Conservation (phyloP, 352 stramenopile species). For the Phytophthora brassicae region DNA sequence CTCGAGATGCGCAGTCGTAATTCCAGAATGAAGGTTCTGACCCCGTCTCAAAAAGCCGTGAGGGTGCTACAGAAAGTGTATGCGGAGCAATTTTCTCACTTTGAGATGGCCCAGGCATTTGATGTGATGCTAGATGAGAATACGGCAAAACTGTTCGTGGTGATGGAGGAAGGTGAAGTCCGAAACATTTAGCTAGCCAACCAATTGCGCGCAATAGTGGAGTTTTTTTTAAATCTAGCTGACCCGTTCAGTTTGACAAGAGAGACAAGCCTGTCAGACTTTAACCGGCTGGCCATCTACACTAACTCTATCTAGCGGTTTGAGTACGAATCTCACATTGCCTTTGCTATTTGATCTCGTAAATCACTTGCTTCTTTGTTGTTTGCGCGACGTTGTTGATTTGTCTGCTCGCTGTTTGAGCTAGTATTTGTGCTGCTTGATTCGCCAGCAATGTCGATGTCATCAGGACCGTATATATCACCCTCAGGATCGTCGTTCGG, state of each 20-base stretch:
- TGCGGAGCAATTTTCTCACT: not conserved
- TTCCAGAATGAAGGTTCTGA: not conserved
- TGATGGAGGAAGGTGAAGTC: slow-evolving; percentile 7
- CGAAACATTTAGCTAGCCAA: slow-evolving; percentile 14
- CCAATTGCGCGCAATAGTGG: not conserved
- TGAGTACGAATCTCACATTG: slow-evolving; percentile 19
- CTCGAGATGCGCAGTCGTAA: not conserved
- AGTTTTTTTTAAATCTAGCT: too few species aligned
- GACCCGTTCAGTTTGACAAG: too few species aligned
- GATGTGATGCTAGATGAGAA: slow-evolving; percentile 15
- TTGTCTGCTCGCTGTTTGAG: not conserved
- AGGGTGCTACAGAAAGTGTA: not conserved
- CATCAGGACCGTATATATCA: not conserved
- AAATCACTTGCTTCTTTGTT: slow-evolving; percentile 3
- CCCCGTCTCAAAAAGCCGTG: not conserved
- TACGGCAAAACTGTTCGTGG: slow-evolving; percentile 11
- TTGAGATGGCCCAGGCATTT: not conserved
- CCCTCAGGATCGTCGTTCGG: not conserved
- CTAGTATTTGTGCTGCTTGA: not conserved
- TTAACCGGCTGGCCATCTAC: too few species aligned
- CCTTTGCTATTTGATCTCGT: slow-evolving; percentile 9
- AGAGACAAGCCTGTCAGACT: too few species aligned
- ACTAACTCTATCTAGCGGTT: too few species aligned
- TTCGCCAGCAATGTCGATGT: too few species aligned
- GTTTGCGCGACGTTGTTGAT: not conserved